Base-by-base conservation (phyloP, 441 rosid species). In the Melastoma candidum region DNA sequence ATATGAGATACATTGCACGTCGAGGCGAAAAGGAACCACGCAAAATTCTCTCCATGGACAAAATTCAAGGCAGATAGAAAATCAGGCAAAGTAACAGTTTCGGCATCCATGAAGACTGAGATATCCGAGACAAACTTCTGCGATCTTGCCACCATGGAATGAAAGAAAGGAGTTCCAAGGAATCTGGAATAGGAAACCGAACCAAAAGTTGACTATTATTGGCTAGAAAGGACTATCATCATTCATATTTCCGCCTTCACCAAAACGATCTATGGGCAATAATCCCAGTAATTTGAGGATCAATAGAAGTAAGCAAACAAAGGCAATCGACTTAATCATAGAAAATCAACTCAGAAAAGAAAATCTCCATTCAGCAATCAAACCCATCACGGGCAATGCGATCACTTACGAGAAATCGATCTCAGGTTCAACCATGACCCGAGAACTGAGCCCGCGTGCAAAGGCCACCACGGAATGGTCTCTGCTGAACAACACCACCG, bases 1-100 rank as follows among this genome's bases (percentile, higher is more conserved):
- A 83, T 78, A 59, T 57, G 32, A 14, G 92, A 73, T 64, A 77
- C 53, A 12, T 67, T 65, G 11, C 51, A 69, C 0, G 75, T 58
- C 7, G 84, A 84, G 72, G 95, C 83, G 29, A 84, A 71, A 36
- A 92, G 92, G 63, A 88, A 79, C 97, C 97, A 92, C 46, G 81
- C 84, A 36, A 39, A 59, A 48, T 84, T 78, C 14, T 78, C 74
- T 58, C 70, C 22, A 62, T 74, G 71, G 76, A 85, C 88, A 63
- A 68, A 67, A 63, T 65, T 75, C 56, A 92, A 46, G 11, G 86
- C 58, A 14, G 79, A 70, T 49, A 85, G 17, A 47, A 85, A 74
- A 71, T 84, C 81, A 4, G 85, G 72, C 3, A 88, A 54, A 11
- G 85, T 72, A 70, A 85, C 57, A 48, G 90, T 77, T 62, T 72